Percentiles rank a stretch among this genome's conserved stretches.
These are phyloP conservation scores for Gentiana straminea DNA, from an alignment of 257 asterid species.

Conservation along the genomic window DNA sequence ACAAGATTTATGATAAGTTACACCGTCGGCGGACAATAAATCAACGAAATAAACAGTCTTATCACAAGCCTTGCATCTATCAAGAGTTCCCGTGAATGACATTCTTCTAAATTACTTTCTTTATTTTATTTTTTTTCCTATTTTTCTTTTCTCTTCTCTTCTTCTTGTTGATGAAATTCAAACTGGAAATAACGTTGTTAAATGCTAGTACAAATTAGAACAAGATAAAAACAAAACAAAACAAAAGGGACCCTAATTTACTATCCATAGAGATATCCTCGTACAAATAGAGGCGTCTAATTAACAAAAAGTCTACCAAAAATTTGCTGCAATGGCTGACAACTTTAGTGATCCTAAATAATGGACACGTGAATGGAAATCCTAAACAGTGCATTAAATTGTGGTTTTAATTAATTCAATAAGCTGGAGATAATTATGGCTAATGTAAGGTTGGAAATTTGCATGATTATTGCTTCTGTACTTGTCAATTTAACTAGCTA, in stretches of 20 bases:
- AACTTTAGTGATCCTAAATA: conserved; percentile 14
- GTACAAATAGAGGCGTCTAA: not conserved
- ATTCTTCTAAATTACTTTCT: not conserved
- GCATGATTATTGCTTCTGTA: too few species aligned
- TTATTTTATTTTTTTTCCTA: not conserved
- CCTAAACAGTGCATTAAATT: conserved; percentile 7
- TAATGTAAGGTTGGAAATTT: too few species aligned
- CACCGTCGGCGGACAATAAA: conserved; percentile 26
- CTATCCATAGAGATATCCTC: too few species aligned
- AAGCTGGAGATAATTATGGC: too few species aligned
- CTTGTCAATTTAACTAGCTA: too few species aligned
- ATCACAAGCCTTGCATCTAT: conserved; percentile 25
- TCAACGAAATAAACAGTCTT: conserved; percentile 23
- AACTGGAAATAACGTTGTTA: not conserved
- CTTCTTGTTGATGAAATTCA: not conserved
- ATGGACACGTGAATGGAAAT: conserved; percentile 42
- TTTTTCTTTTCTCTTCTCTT: not conserved
- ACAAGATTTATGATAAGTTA: conserved; percentile 29
- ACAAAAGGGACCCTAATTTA: too few species aligned
- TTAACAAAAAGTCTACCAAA: conserved; percentile 3
- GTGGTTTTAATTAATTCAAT: too few species aligned
- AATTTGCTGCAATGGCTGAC: conserved; percentile 10
- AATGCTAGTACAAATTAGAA: not conserved
- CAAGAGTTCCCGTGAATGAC: conserved; percentile 24
- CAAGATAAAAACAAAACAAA: too few species aligned